These are phyloP conservation scores for Venustampulla echinocandica DNA, from an alignment of 495 filamentous ascomycete genomes.

Conservation along the genomic window DNA sequence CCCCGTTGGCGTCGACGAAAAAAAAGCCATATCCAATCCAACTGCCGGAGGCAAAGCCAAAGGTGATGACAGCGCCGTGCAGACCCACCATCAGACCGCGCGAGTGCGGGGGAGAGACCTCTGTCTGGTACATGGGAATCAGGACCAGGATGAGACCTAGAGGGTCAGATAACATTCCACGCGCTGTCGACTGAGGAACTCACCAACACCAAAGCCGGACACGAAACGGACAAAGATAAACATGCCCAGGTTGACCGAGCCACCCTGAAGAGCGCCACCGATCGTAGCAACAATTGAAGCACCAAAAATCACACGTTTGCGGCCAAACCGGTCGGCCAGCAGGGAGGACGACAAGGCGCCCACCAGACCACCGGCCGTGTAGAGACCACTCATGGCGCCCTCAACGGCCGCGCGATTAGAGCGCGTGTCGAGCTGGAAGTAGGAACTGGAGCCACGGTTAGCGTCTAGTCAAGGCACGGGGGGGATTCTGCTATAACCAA, in stretches of 20 bases:
- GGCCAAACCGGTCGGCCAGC: slow-evolving; percentile 15
- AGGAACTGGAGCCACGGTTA: too few relatives aligned
- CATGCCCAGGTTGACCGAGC: slow-evolving; percentile 9
- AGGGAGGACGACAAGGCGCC: slow-evolving; percentile 15
- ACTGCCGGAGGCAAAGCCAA: slow-evolving; percentile 14
- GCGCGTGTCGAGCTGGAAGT: too few relatives aligned
- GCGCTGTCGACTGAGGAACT: slow-evolving; percentile 26
- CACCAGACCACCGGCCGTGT: slow-evolving; percentile 13
- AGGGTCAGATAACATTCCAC: slow-evolving; percentile 30
- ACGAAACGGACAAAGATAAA: slow-evolving; percentile 33
- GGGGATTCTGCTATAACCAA: slow-evolving; percentile 8
- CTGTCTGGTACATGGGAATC: slow-evolving; percentile 4
- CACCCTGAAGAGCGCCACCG: slow-evolving; percentile 18
- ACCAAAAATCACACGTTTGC: slow-evolving; percentile 13
- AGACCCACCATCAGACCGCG: slow-evolving; percentile 14
- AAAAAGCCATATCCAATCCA: slow-evolving; percentile 19
- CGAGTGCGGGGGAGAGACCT: slow-evolving; percentile 11
- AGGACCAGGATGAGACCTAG: background rate
- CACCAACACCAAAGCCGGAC: slow-evolving; percentile 36
- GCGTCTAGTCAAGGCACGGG: too few relatives aligned
- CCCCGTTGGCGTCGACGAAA: slow-evolving; percentile 13
- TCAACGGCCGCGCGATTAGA: too few relatives aligned
- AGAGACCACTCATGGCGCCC: slow-evolving; percentile 15
- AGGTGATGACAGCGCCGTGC: slow-evolving; percentile 16
- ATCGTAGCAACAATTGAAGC: slow-evolving; percentile 12